phyloP scores from a whole-genome alignment of 495 filamentous ascomycete species.

The Podospora appendiculata region DNA sequence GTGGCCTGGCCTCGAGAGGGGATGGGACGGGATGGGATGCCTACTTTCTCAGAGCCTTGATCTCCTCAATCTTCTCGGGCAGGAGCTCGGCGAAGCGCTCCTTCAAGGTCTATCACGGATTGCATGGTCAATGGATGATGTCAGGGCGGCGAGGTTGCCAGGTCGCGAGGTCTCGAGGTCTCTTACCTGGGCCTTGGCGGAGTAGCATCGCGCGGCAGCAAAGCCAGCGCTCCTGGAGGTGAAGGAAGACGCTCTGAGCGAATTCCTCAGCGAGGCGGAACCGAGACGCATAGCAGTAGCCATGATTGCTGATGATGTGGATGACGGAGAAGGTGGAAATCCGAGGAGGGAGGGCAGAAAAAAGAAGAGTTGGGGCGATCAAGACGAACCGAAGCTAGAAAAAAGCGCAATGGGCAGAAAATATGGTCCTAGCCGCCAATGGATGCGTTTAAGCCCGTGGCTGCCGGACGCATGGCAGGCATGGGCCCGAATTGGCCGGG shows the following conservation, averaged over 20 bases:
- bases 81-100: conserved; percentile 95
- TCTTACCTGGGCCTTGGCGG: conserved; percentile 78
- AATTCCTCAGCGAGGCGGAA: conserved; percentile 66
- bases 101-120: conserved; percentile 70
- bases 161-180: neutral
- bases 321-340: conserved; percentile 7
- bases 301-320: conserved; percentile 46
- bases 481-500: conserved; percentile 13
- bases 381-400: conserved; percentile 15
- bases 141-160: conserved; percentile 10
- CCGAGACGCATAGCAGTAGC: conserved; percentile 71
- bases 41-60: conserved; percentile 95
- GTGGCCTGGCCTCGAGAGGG: neutral
- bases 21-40: conserved; percentile 16
- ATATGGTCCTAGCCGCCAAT: conserved; percentile 1
- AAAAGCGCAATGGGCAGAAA: conserved; percentile 15
- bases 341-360: conserved; percentile 2
- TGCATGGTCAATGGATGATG: conserved; percentile 24
- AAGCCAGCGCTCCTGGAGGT: conserved; percentile 60
- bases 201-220: conserved; percentile 82
- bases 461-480: conserved; percentile 12
- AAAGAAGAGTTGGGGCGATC: conserved; percentile 17
- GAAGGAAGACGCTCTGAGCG: conserved; percentile 52
- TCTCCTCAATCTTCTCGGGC: conserved; percentile 94
- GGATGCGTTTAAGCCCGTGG: neutral